Base-by-base conservation (phyloP, 306 rosid species). In the Castanea crenata region DNA sequence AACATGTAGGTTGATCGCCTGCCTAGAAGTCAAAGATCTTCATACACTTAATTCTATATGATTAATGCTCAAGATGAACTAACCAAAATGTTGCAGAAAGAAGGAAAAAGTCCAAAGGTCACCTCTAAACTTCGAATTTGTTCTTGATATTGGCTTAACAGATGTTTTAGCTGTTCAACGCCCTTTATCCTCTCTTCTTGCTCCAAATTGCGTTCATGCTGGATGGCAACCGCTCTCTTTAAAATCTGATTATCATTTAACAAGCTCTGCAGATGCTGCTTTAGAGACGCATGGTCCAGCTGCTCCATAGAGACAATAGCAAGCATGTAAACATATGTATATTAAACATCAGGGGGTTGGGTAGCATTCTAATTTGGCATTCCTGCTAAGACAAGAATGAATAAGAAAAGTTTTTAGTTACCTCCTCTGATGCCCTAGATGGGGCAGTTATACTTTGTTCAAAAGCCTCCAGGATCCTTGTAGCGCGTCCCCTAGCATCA, bases 211-310 rank as follows among this genome's bases (percentile, higher is more conserved):
- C 87, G 85, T 44, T 84, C 87, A 2, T 84, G 87, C 64, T 84
- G 87, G 76, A 84, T 84, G 57, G 85, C 80, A 21, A 85, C 78
- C 1, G 85, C 88, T 85, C 83, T 85, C 78, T 85, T 85, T 74
- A 85, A 74, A 55, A 85, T 81, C 41, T 81, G 88, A 57, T 85
- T 85, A 83, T 78, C 83, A 46, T 85, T 78, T 85, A 85, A 76
- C 84, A 85, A 63, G 46, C 68, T 81, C 71, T 85, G 85, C 52
- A 78, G 29, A 74, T 81, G 85, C 73, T 70, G 80, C 83, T 78
- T 81, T 74, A 85, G 72, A 21, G 80, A 77, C 3, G 75, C 78
- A 74, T 81, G 77, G 23, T 78, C 75, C 59, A 74, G 31, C 85
- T 85, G 85, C 83, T 19, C 18, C 55, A 59, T 59, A 70, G 25